A percentile compares a stretch with the other conserved stretches of the same genome.
These are phyloP conservation scores for Pochonia chlamydosporia DNA, from an alignment of 2,329 filamentous ascomycete genomes.

Conservation along the genomic window DNA sequence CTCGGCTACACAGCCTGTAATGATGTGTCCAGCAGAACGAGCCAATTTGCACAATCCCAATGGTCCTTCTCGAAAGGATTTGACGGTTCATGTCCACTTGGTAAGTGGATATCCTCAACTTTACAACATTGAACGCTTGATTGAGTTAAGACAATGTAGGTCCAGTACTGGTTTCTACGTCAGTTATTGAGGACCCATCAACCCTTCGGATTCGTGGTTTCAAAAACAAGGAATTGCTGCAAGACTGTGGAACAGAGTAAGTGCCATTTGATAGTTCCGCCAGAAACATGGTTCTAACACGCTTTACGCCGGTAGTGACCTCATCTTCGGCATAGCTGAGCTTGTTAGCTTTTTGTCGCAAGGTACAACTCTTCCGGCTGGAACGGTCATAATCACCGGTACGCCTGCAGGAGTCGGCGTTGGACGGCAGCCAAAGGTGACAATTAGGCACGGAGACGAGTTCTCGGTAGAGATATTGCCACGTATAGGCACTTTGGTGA, in stretches of 20 bases:
- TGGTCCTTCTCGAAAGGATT: conserved; percentile 52
- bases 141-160: neutral
- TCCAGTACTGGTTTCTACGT: neutral
- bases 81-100: conserved; percentile 46
- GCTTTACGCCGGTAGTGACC: conserved; percentile 35
- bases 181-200: neutral
- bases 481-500: conserved; percentile 37
- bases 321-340: conserved; percentile 47
- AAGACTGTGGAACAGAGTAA: neutral
- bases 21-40: conserved; percentile 55
- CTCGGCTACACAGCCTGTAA: conserved; percentile 60
- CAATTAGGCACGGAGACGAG: conserved; percentile 32
- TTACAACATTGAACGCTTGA: no score
- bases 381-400: conserved; percentile 38
- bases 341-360: conserved; percentile 37
- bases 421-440: conserved; percentile 29
- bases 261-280: neutral
- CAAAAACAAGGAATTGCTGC: neutral
- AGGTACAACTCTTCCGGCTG: conserved; percentile 34
- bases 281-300: neutral
- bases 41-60: conserved; percentile 46
- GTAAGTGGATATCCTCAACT: conserved; percentile 9
- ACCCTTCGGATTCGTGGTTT: neutral
- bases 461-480: conserved; percentile 36
- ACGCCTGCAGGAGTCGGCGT: conserved; percentile 36